Conservation (phyloP, 164 flowering plant species). For the Vitis rupestris region DNA sequence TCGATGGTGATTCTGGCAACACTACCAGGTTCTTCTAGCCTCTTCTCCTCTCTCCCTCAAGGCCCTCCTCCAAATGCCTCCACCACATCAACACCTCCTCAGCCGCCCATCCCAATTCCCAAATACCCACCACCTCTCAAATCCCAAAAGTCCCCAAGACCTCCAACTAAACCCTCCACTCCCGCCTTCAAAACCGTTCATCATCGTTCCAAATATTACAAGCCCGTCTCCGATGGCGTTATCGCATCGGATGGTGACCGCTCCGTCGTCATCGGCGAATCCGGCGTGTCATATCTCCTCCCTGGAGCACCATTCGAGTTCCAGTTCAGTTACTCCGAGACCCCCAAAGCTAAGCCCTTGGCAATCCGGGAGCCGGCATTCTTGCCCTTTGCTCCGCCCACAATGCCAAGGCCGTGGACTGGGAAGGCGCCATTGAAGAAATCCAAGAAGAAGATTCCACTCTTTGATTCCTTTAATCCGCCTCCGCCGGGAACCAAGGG, state of each 20-base stretch:
- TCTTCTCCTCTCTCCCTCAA: conserved; percentile 68
- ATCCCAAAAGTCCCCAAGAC: conserved; percentile 17
- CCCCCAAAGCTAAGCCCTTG: conserved; percentile 76
- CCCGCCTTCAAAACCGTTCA: conserved; percentile 65
- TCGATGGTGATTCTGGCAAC: conserved; percentile 54
- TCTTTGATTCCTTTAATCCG: conserved; percentile 53
- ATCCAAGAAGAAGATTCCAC: conserved; percentile 53
- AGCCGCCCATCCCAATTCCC: conserved; percentile 51
- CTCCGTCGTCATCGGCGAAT: conserved; percentile 65
- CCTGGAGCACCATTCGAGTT: conserved; percentile 97
- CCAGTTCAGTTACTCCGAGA: conserved; percentile 92
- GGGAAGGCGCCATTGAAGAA: conserved; percentile 88
- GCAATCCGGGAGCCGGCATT: conserved; percentile 92
- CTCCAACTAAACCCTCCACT: conserved; percentile 16
- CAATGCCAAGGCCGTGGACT: conserved; percentile 98
- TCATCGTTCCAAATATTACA: conserved; percentile 60
- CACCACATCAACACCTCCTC: conserved; percentile 23
- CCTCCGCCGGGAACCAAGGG: conserved; percentile 37
- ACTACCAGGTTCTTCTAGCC: conserved; percentile 43
- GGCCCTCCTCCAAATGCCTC: conserved; percentile 34
- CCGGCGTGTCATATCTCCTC: conserved; percentile 82
- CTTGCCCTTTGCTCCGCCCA: conserved; percentile 85
- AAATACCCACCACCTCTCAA: conserved; percentile 45
- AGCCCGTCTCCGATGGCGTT: conserved; percentile 65
- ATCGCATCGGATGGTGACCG: conserved; percentile 58